Base-by-base conservation (phyloP, 352 stramenopile genomes). In the Globisporangium canariense region DNA sequence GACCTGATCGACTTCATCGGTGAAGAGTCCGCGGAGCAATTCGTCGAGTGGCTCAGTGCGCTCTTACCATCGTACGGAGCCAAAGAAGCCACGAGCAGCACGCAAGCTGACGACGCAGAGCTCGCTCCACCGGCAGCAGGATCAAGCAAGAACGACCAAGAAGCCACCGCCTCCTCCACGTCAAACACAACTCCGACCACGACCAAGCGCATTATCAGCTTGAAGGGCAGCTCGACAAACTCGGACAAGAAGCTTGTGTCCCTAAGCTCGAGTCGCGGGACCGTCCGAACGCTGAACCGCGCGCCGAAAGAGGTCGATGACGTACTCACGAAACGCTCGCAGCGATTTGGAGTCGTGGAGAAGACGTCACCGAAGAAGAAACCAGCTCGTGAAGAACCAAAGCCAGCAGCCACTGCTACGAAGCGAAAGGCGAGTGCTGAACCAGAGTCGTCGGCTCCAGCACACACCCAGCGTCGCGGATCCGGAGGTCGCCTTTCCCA, bases 1-100 rank as follows among this genome's bases (percentile, higher is more conserved):
- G 86, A 93, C 69, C 79, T 94, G 45, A 75, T 91, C 52, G 83
- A 94, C 62, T 94, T 94, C 40, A 91, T 94, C 63, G 86, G 86
- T 25, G 83, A 90, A 30, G 86, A 94, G 55, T 79, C 82, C 6
- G 80, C 86, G 25, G 73, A 90, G 58, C 74, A 86, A 58, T 91
- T 92, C 30, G 86, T 86, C 66, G 65, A 66, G 36, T 94, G 86
- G 83, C 76, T 94, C 53, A 81, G 79, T 61, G 59, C 72, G 16
- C 60, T 84, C 57, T 71, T 93, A 40, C 74, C 74, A 5, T 73
- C 69, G 34, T 81, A 88, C 49, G 82, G 90, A 63, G 54, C 62
- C 1, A 63, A 78, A 64, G 20, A 30, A 69, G 43, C 43, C 2
- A 58, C 43, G 20, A 49, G 49, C 56, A 11, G 38, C 34, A 28